phyloP scores from a whole-genome alignment of 2,329 filamentous ascomycete genomes.

The Colletotrichum sp. region DNA sequence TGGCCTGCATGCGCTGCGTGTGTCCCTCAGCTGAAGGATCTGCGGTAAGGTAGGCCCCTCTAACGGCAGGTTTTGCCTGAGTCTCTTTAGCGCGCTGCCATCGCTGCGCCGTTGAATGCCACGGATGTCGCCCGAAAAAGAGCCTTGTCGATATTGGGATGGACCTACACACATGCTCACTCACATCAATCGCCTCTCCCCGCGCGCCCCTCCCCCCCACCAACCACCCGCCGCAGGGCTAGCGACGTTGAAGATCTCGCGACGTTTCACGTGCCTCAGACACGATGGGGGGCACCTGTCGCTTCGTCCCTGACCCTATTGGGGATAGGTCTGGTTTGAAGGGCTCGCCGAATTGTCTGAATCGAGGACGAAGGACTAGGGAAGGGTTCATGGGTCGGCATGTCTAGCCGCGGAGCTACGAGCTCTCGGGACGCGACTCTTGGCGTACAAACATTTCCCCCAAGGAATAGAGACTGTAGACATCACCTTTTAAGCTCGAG shows the following conservation, averaged over 20 bases:
- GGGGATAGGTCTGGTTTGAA: background rate
- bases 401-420: background rate
- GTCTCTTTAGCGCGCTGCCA: background rate
- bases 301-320: background rate
- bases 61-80: background rate
- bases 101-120: background rate
- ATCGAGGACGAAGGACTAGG: background rate
- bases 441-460: background rate
- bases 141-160: background rate
- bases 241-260: background rate
- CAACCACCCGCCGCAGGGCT: background rate
- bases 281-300: background rate
- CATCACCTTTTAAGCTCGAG: background rate
- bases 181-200: background rate
- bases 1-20: background rate
- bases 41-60: background rate
- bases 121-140: background rate
- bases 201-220: background rate
- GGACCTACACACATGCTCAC: background rate
- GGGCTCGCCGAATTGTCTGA: background rate
- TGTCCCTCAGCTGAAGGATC: background rate
- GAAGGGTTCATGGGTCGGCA: background rate
- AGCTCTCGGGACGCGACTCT: background rate
- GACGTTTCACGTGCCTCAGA: slow-evolving; percentile 13
- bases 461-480: background rate